Evolutionary conservation across 2,329 filamentous ascomycete genomes (phyloP).

Genomic region (Microsporum canis): DNA sequence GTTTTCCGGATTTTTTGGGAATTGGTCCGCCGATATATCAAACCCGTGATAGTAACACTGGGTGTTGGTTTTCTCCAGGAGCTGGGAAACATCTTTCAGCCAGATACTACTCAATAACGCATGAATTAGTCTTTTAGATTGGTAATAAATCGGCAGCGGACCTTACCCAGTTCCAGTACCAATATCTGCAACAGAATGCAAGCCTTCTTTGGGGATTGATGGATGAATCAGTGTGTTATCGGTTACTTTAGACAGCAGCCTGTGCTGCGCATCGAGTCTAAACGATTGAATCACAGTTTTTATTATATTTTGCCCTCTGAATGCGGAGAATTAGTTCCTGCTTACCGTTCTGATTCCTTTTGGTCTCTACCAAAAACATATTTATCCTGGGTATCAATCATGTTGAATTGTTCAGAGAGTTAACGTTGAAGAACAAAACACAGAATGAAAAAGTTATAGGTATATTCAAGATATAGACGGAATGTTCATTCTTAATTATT

Average conservation of each 20-base stretch:
- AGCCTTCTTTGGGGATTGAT: not conserved
- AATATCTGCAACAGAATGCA: not conserved
- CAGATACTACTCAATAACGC: not conserved
- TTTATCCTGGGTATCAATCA: not conserved
- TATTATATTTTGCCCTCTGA: not conserved
- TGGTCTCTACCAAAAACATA: not conserved
- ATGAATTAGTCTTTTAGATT: not conserved
- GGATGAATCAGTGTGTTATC: not conserved
- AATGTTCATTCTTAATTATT: no score
- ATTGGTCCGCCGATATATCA: not conserved
- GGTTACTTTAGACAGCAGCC: not conserved
- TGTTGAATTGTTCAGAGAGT: not conserved
- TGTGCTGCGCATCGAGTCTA: not conserved
- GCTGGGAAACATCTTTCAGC: not conserved
- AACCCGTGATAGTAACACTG: not conserved
- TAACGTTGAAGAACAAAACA: not conserved
- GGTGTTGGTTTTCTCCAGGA: not conserved
- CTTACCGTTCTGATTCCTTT: not conserved
- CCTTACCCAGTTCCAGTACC: not conserved
- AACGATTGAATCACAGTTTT: not conserved
- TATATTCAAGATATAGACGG: no score
- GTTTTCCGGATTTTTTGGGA: not conserved
- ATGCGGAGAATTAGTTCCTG: not conserved
- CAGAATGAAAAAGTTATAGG: no score
- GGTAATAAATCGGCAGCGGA: not conserved